A percentile compares a stretch with the other conserved stretches of the same genome.
phyloP scores from a whole-genome alignment of 73 alveolate genomes.

The Paramecium octaurelia region DNA sequence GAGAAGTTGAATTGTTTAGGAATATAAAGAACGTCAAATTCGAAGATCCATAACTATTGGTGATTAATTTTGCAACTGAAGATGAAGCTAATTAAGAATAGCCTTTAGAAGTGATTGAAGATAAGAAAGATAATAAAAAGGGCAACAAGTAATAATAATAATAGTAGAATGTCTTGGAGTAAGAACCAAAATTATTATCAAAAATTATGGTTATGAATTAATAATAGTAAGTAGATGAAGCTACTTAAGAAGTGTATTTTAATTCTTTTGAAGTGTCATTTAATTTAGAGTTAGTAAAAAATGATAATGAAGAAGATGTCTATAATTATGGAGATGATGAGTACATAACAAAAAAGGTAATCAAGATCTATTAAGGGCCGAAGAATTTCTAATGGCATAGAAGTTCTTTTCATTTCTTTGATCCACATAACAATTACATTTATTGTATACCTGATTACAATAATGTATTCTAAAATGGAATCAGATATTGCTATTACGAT shows the following conservation, averaged over 20 bases:
- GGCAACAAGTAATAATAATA: not conserved
- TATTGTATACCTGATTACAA: constrained; percentile 52
- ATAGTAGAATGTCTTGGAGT: not conserved
- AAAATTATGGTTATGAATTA: constrained; percentile 29
- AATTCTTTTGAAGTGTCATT: constrained; percentile 34
- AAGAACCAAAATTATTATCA: constrained; percentile 8
- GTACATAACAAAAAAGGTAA: not conserved
- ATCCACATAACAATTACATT: constrained; percentile 53
- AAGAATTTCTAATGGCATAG: constrained; percentile 45
- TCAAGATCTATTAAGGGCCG: constrained; percentile 47
- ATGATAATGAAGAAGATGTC: constrained; percentile 9
- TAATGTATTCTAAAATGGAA: constrained; percentile 57
- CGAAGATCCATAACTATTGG: constrained; percentile 56
- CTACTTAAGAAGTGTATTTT: constrained; percentile 14
- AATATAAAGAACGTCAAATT: constrained; percentile 45
- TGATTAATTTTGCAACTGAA: not conserved
- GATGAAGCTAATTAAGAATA: not conserved
- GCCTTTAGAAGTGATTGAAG: not conserved
- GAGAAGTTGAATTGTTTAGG: constrained; percentile 59
- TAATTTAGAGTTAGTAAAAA: not conserved
- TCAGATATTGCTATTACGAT: constrained; percentile 47
- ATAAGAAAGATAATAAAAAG: not conserved
- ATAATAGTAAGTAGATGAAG: not conserved
- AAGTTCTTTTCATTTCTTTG: constrained; percentile 54
- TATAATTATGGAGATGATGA: constrained; percentile 1